Percentiles rank a stretch among this genome's conserved stretches.
Conservation (phyloP, 768 basidiomycete species). For the Piloderma croceum region DNA sequence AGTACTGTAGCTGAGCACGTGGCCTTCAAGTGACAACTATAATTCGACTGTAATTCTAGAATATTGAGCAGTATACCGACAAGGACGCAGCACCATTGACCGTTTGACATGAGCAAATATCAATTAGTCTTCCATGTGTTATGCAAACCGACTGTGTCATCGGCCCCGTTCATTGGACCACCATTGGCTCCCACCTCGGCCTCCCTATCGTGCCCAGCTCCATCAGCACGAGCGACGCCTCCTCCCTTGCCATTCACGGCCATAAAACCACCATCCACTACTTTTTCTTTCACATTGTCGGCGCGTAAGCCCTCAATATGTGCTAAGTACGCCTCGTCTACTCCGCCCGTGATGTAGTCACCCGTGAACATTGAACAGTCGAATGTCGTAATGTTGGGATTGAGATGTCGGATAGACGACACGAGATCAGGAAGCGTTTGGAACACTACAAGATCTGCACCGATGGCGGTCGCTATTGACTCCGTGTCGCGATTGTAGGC, state of each 20-base stretch:
- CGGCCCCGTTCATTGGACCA: conserved; percentile 53
- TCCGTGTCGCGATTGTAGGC: conserved; percentile 69
- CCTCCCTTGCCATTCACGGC: conserved; percentile 32
- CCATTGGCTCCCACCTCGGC: conserved; percentile 28
- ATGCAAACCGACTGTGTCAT: conserved; percentile 76
- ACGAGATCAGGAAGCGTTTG: conserved; percentile 89
- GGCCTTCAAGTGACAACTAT: too few relatives aligned
- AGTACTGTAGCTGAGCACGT: too few relatives aligned
- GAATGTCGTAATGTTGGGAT: conserved; percentile 67
- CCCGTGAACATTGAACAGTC: conserved; percentile 99
- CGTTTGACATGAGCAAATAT: conserved; percentile 4
- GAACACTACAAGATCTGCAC: conserved; percentile 94
- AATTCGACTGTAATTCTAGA: conserved; percentile 8
- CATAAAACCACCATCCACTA: conserved; percentile 24
- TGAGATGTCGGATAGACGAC: conserved; percentile 79
- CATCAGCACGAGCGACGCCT: conserved; percentile 20
- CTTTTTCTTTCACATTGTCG: conserved; percentile 71
- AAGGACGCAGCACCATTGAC: too few relatives aligned
- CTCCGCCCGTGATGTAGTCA: conserved; percentile 91
- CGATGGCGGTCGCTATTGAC: conserved; percentile 75
- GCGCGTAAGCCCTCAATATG: conserved; percentile 72
- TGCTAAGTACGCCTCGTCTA: conserved; percentile 75
- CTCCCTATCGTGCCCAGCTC: conserved; percentile 13
- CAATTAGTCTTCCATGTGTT: conserved; percentile 55
- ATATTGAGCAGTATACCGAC: conserved; percentile 1